Percentiles rank a stretch among this genome's conserved stretches.
Conservation (phyloP, 2,329 filamentous ascomycete species). For the Cordyceps tenuipes region DNA sequence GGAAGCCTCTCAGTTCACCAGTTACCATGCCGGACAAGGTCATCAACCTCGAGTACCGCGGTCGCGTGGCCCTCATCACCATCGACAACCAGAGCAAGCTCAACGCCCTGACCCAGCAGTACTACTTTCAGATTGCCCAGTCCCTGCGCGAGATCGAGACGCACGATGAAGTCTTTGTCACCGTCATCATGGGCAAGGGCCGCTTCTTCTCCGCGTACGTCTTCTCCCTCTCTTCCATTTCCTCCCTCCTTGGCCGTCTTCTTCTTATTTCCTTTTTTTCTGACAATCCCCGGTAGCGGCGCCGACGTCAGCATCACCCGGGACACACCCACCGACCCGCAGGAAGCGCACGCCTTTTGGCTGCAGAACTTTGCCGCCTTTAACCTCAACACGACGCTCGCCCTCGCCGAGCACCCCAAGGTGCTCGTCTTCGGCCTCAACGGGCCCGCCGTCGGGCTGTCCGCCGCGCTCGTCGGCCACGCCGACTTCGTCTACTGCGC, state of each 20-base stretch:
- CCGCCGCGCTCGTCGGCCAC: conserved; percentile 72
- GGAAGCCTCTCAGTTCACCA: not conserved
- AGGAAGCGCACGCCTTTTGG: conserved; percentile 42
- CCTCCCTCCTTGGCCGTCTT: not conserved
- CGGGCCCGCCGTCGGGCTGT: conserved; percentile 81
- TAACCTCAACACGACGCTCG: conserved; percentile 83
- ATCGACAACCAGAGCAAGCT: conserved; percentile 81
- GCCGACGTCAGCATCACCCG: conserved; percentile 62
- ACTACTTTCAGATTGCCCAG: conserved; percentile 71
- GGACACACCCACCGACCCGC: conserved; percentile 27
- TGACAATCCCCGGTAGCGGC: conserved; percentile 43
- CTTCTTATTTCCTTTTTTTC: too few relatives aligned
- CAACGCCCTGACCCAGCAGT: conserved; percentile 63
- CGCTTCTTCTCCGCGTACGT: conserved; percentile 78
- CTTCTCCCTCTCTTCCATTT: not conserved
- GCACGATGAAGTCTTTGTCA: conserved; percentile 74
- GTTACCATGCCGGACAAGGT: conserved; percentile 13
- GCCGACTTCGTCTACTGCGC: conserved; percentile 89
- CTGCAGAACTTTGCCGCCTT: conserved; percentile 67
- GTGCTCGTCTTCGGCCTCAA: conserved; percentile 88
- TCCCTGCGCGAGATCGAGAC: conserved; percentile 69
- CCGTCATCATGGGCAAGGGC: conserved; percentile 77
- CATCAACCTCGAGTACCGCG: conserved; percentile 32
- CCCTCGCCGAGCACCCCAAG: conserved; percentile 90
- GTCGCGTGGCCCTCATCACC: conserved; percentile 61